Conservation (phyloP, 2,329 filamentous ascomycete genomes). For the Stagonosporopsis chrysanthemi region DNA sequence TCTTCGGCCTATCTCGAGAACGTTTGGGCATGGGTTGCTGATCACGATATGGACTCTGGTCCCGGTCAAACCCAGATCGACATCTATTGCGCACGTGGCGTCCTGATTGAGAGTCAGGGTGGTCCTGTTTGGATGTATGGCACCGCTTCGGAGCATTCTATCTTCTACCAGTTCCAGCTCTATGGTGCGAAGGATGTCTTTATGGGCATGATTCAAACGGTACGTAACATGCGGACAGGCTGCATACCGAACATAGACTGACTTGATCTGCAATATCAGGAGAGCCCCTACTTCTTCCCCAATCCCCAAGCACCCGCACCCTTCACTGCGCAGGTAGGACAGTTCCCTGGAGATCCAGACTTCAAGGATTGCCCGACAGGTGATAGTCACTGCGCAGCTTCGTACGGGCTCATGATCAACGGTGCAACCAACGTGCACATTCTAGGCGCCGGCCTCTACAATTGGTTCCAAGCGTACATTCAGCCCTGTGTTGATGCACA, state of each 20-base stretch:
- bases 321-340: background rate
- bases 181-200: conserved; percentile 77
- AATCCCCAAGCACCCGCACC: background rate
- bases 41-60: conserved; percentile 49
- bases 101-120: conserved; percentile 68
- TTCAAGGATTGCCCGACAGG: conserved; percentile 2
- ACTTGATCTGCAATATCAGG: too few relatives aligned
- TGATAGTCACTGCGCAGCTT: background rate
- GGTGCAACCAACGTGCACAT: background rate
- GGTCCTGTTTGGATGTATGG: conserved; percentile 63
- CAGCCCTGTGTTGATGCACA: conserved; percentile 3
- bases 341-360: background rate
- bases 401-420: conserved; percentile 6
- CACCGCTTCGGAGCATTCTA: conserved; percentile 66
- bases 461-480: background rate
- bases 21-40: conserved; percentile 62
- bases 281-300: conserved; percentile 70
- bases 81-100: conserved; percentile 67
- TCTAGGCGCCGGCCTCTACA: conserved; percentile 2
- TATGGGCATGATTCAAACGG: conserved; percentile 81
- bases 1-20: conserved; percentile 63
- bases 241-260: too few relatives aligned
- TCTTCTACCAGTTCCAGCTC: conserved; percentile 81
- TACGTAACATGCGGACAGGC: too few relatives aligned
- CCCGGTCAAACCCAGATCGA: background rate